Evolutionary conservation across 805 yeast species (phyloP), one percentile per base, ranked within the genome.

Genomic region (Myxozyma kluyveri): DNA sequence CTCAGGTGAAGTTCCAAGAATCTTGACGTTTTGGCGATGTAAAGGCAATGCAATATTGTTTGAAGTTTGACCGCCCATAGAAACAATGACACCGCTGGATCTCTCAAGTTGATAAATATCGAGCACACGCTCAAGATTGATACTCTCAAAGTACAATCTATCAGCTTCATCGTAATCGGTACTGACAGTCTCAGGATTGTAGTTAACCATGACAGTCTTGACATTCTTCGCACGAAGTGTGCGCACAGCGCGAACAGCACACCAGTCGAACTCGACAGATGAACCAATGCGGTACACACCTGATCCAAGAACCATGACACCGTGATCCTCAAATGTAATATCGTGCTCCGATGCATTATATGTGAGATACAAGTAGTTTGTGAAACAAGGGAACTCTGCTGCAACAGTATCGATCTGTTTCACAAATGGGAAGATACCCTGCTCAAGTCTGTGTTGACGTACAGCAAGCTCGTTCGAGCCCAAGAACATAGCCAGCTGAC

Each of bases 221-320:
- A 79, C 76, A 53, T 90, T 88, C 68, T 82, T 80, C 62, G 85
- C 85, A 65, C 99, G 82, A 67, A 91, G 77, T 37, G 98, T 88
- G 74, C 98, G 83, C 59, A 89, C 93, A 42, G 98, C 93, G 60
- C 96, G 81, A 53, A 91, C 99, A 42, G 98, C 98, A 82, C 99
- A 91, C 97, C 98, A 91, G 75, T 91, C 99, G 68, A 91, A 91
- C 73, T 91, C 99, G 57, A 91, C 99, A 27, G 98, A 91, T 4
- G 98, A 93, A 65, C 99, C 99, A 68, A 91, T 91, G 75, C 99
- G 83, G 79, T 91, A 91, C 41, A 93, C 99, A 79, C 99, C 99
- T 3, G 97, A 89, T 61, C 98, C 98, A 54, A 91, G 77, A 39
- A 91, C 99, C 86, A 91, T 87, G 46, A 86, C 84, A 70, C 97